phyloP scores from a whole-genome alignment of 2,329 filamentous ascomycete species.

The Bipolaris gigantea region DNA sequence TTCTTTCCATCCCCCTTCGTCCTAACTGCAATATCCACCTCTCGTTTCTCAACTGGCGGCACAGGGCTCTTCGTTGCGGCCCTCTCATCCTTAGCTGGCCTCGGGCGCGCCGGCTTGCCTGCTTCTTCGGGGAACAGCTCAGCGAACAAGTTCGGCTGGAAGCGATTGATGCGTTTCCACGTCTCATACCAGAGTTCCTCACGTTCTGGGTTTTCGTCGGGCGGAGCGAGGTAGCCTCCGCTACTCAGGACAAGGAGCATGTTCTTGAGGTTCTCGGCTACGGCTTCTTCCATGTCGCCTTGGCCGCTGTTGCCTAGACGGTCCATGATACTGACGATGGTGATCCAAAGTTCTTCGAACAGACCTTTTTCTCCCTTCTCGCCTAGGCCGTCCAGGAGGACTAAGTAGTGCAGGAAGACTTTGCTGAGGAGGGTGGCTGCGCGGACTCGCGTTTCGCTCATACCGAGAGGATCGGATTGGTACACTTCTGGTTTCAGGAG shows the following conservation, averaged over 20 bases:
- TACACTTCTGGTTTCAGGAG: conserved; percentile 94
- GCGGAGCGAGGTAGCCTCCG: conserved; percentile 79
- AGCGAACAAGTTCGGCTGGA: conserved; percentile 61
- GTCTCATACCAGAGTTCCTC: conserved; percentile 64
- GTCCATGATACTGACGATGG: conserved; percentile 92
- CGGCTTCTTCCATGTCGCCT: conserved; percentile 89
- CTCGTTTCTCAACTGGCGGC: conserved; percentile 6
- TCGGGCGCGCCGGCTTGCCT: conserved; percentile 32
- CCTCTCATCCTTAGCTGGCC: conserved; percentile 24
- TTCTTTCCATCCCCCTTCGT: conserved; percentile 1
- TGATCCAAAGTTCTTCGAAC: conserved; percentile 80
- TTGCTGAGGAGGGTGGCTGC: conserved; percentile 90
- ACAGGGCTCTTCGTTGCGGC: conserved; percentile 6
- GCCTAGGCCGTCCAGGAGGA: conserved; percentile 74
- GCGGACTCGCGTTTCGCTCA: conserved; percentile 93
- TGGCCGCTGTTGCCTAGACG: conserved; percentile 94
- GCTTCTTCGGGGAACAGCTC: conserved; percentile 60
- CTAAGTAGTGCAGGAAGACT: conserved; percentile 92
- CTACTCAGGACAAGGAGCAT: conserved; percentile 93
- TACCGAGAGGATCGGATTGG: conserved; percentile 84
- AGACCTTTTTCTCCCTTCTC: conserved; percentile 61
- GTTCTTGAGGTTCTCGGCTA: conserved; percentile 94
- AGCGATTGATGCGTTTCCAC: conserved; percentile 61
- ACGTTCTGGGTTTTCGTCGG: conserved; percentile 55
- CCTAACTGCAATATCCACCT: conserved; percentile 14